Base-by-base conservation (phyloP, 2,329 filamentous ascomycete genomes). In the Talaromyces amestolkiae region DNA sequence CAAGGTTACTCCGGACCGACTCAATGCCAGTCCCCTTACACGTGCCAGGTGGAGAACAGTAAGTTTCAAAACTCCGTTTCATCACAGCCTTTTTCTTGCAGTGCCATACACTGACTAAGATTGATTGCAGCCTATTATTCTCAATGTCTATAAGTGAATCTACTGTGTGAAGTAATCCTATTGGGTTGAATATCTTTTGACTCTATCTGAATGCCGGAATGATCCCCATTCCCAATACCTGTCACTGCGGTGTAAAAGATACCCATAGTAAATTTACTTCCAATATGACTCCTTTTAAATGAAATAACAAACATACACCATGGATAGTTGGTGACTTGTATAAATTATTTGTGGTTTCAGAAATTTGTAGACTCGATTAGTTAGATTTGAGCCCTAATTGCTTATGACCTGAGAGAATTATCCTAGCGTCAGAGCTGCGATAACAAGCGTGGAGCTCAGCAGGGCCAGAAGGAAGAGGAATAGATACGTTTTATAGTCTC, bases 311-410 rank as follows among this genome's bases (percentile, higher is more conserved):
- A 27, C 27, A 27, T 6, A 27, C 27, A 27, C 27, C 6, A 27
- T 27, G 27, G 27, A 27, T 3, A 27, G 27, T 27, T 27, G 27
- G 6, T 27, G 6, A 27, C 3, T 27, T 27, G 27, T 27, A 27
- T 4, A 6, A 3, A 27, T 6, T 3, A 27, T 27, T 27, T 6
- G 27, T 27, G 27, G 3, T 27, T 27, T 27, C 27, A 27, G 27
- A 27, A 27, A 27, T 4, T 27, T 27, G 27, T 27, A 27, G 27
- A 27, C 27, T 27, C 27, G 27, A 27, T 82, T 81, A n/a, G 79
- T 81, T 6, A 81, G 79, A 63, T 85, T 85, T 10, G 71, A 69
- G 15, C 81, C 81, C 59, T 80, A 83, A 67, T 75, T 70, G 5
- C 43, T 37, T 17, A 73, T 74, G 63, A 84, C 78, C 54, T 78